Base-by-base conservation (phyloP, 2,329 filamentous ascomycete species). In the Intubia oerlemansii region DNA sequence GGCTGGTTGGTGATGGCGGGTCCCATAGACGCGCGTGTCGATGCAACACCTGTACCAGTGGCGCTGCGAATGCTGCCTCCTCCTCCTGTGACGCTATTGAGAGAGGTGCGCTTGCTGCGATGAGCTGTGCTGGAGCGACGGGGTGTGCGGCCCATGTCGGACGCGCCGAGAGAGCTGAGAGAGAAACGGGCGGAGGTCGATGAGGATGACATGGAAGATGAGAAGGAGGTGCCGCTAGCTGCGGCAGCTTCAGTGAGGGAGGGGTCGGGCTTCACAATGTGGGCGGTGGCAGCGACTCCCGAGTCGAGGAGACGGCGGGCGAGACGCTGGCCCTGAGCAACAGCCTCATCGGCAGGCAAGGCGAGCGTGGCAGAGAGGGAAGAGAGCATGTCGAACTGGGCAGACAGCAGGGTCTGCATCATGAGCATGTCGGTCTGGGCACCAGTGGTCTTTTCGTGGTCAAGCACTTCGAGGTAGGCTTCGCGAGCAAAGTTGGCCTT, bases 211-310 rank as follows among this genome's bases (percentile, higher is more conserved):
- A 7, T 6, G 9, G 25, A 7, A 13, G 17, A 11, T 6, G 16
- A 11, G 10, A 19, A 10, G 5, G 24, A 16, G 13, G 22, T 10
- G n/a, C 9, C 18, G n/a, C n/a, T n/a, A 6, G 16, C 17, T 4
- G n/a, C n/a, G n/a, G n/a, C n/a, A n/a, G n/a, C n/a, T n/a, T n/a
- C n/a, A n/a, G 20, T 21, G 8, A 17, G 21, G 1, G 30, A 24
- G 22, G 80, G 81, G 41, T 93, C 85, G 2, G 85, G 82, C 46
- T 90, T 92, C 47, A 98, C 77, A 16, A 93, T 68, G 41, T 90
- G 80, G 0, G 78, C 72, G 6, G 74, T 68, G 1, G 79, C 72
- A 16, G 68, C 62, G 24, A 70, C 73, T 32, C 82, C 85, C 4
- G 67, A 67, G 33, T 80, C 69, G 11, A 95, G 59, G 32, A 98